These are phyloP conservation scores for Ogataea trehalophila DNA, from an alignment of 805 yeast genomes.

Conservation along the genomic window DNA sequence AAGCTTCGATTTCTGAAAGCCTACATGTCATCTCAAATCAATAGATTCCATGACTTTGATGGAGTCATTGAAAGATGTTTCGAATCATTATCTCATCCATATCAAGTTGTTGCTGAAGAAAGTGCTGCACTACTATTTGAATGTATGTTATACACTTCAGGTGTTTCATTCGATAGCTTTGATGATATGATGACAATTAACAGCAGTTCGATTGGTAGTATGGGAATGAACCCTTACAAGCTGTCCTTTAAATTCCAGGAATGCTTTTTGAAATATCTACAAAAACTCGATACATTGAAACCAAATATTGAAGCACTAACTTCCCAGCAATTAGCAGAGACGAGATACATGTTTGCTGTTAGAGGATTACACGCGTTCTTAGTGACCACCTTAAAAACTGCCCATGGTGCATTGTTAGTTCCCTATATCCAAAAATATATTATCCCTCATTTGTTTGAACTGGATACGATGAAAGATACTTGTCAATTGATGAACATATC, in stretches of 20 bases:
- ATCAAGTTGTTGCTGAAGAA: slow-evolving; percentile 65
- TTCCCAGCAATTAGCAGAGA: slow-evolving; percentile 53
- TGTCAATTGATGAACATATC: slow-evolving; percentile 63
- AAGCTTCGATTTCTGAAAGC: slow-evolving; percentile 52
- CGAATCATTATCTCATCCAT: slow-evolving; percentile 55
- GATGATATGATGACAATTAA: slow-evolving; percentile 38
- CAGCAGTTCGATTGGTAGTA: slow-evolving; percentile 30
- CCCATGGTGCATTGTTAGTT: slow-evolving; percentile 48
- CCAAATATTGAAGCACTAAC: slow-evolving; percentile 29
- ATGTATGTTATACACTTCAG: slow-evolving; percentile 16
- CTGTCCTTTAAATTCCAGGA: slow-evolving; percentile 30
- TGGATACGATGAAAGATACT: slow-evolving; percentile 71
- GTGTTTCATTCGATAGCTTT: slow-evolving; percentile 20
- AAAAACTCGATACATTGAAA: slow-evolving; percentile 35
- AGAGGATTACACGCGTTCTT: slow-evolving; percentile 64
- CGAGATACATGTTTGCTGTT: slow-evolving; percentile 58
- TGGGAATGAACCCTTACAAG: slow-evolving; percentile 25
- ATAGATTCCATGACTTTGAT: slow-evolving; percentile 46
- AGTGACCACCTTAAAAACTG: slow-evolving; percentile 46
- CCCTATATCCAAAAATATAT: slow-evolving; percentile 48
- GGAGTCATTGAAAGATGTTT: slow-evolving; percentile 40
- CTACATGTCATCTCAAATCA: slow-evolving; percentile 22
- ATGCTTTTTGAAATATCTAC: slow-evolving; percentile 40
- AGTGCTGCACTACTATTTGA: slow-evolving; percentile 56
- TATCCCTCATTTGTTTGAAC: slow-evolving; percentile 62